Base-by-base conservation (phyloP, 306 rosid genomes). In the Glycyrrhiza uralensis region DNA sequence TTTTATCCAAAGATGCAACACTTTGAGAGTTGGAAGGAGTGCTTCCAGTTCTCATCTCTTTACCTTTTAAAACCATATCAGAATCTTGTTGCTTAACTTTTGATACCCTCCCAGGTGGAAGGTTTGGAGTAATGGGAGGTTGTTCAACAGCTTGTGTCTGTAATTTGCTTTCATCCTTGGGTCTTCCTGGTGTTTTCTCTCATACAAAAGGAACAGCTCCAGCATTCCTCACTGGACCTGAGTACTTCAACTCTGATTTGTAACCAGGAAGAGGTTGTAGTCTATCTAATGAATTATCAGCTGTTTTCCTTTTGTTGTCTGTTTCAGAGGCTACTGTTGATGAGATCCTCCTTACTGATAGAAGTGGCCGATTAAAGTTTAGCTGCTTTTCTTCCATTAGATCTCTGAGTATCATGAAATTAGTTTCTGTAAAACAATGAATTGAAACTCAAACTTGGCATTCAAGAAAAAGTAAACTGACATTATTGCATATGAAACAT, bases 151-250 rank as follows among this genome's bases (percentile, higher is more conserved):
- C 51, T 32, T 17, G 28, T 26, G 61, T 49, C 17, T 63, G 77
- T 22, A 68, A 54, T 69, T 72, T 71, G 59, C 69, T 77, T 76
- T 85, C 93, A 78, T 86, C 87, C 66, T 89, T 94, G 1, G 97
- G 99, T 68, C 41, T 87, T 73, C 99, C 97, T 2, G 99, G 99
- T 15, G 81, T 79, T 54, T 85, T 78, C 81, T 94, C 99, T 97
- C 99, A 94, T 3, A 80, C 17, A 76, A 94, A 94, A 67, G 99
- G 99, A 76, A 94, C 79, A 24, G 67, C 83, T 72, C 97, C 97
- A 6, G 92, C 87, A 55, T 87, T 77, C 60, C 96, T 87, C 44
- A 83, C 58, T 7, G 97, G 89, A 86, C 89, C 95, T 9, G 96
- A 91, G n/a, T n/a, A n/a, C 76, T 86, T 89, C 59, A 94, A 75